These are phyloP conservation scores for Suhomyces yuchorum DNA, from an alignment of 1,139 yeast species.

Conservation along the genomic window DNA sequence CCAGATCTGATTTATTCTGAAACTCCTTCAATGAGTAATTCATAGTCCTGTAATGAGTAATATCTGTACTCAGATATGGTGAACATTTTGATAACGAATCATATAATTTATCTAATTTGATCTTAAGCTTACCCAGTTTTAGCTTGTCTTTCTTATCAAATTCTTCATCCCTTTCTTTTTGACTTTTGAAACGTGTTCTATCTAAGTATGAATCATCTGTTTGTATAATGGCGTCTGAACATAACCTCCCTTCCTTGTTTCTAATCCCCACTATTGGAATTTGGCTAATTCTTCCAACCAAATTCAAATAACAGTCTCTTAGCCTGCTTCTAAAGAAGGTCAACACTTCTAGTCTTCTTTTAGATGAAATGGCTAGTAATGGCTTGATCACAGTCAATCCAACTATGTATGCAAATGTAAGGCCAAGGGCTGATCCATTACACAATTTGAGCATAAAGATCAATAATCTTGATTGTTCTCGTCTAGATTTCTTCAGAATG, in stretches of 20 bases:
- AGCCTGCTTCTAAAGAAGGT: constrained; percentile 37
- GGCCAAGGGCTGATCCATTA: constrained; percentile 38
- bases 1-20: constrained; percentile 41
- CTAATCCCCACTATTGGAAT: constrained; percentile 46
- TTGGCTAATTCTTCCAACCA: constrained; percentile 38
- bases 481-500: constrained; percentile 17
- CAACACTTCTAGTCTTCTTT: constrained; percentile 37
- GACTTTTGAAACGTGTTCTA: constrained; percentile 12
- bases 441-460: constrained; percentile 36
- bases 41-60: constrained; percentile 37
- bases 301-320: constrained; percentile 40
- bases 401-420: constrained; percentile 34
- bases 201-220: constrained; percentile 33
- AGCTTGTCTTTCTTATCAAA: constrained; percentile 28
- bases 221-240: constrained; percentile 45
- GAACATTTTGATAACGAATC: constrained; percentile 29
- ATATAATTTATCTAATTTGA: constrained; percentile 29
- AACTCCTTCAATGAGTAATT: constrained; percentile 38
- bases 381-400: constrained; percentile 41
- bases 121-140: constrained; percentile 27
- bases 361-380: constrained; percentile 33
- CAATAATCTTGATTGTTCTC: constrained; percentile 31
- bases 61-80: constrained; percentile 34
- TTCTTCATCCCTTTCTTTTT: constrained; percentile 21
- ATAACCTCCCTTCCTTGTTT: constrained; percentile 34